These are phyloP conservation scores for Clonostachys sp. DNA, from an alignment of 2,329 filamentous ascomycete genomes.

Conservation along the genomic window DNA sequence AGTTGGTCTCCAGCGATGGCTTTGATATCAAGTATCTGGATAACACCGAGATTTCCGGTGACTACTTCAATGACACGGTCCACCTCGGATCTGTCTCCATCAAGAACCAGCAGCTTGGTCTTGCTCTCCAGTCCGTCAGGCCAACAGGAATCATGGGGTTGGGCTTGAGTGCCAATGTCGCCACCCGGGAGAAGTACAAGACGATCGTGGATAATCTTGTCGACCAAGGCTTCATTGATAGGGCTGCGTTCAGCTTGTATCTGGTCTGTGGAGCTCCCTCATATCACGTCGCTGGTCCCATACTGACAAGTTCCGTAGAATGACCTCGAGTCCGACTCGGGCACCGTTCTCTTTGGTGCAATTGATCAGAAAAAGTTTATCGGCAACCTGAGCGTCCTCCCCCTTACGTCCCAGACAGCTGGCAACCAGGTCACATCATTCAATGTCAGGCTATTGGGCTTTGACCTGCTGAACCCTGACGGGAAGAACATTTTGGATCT, in stretches of 20 bases:
- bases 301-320: constrained; percentile 25
- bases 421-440: constrained; percentile 34
- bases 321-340: constrained; percentile 59
- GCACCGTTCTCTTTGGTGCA: constrained; percentile 73
- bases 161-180: constrained; percentile 48
- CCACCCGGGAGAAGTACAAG: constrained; percentile 35
- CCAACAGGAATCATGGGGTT: constrained; percentile 55
- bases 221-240: constrained; percentile 54
- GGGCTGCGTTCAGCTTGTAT: constrained; percentile 66
- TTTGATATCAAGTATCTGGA: constrained; percentile 61
- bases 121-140: constrained; percentile 42
- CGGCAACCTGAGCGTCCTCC: constrained; percentile 37
- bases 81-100: constrained; percentile 42
- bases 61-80: constrained; percentile 55
- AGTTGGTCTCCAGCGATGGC: constrained; percentile 29
- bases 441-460: constrained; percentile 24
- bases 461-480: constrained; percentile 27
- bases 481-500: constrained; percentile 21
- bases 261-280: constrained; percentile 27
- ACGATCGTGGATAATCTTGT: constrained; percentile 64
- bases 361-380: constrained; percentile 71
- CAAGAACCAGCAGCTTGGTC: constrained; percentile 48
- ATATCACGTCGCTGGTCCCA: not conserved
- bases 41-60: constrained; percentile 44
- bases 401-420: constrained; percentile 36